These are phyloP conservation scores for Bjerkandera adusta DNA, from an alignment of 1,284 basidiomycete genomes.

Conservation along the genomic window DNA sequence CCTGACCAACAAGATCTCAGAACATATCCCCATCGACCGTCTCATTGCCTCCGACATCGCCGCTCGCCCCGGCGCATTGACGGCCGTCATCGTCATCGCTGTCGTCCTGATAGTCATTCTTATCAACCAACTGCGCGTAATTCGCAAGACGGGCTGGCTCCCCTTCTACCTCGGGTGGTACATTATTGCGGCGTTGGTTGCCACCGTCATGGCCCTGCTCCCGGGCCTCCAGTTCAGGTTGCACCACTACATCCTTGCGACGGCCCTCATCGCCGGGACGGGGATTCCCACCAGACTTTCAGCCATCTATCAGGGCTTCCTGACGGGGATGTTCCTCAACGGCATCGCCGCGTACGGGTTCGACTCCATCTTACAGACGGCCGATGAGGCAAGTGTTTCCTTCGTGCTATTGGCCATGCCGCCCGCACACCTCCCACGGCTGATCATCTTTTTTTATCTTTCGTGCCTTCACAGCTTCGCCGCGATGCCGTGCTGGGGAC, in stretches of 20 bases:
- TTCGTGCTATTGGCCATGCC: conserved; percentile 9
- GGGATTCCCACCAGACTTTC: conserved; percentile 81
- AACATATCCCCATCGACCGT: conserved; percentile 72
- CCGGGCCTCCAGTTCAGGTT: conserved; percentile 67
- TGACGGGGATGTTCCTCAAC: conserved; percentile 82
- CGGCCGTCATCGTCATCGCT: conserved; percentile 69
- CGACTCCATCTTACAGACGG: conserved; percentile 78
- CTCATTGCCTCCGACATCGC: conserved; percentile 70
- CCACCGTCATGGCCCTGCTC: conserved; percentile 66
- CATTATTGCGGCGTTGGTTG: conserved; percentile 60
- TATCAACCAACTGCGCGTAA: conserved; percentile 79
- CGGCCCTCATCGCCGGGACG: conserved; percentile 75
- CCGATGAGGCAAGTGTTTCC: conserved; percentile 52
- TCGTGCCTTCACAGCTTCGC: conserved; percentile 46
- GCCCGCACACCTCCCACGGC: not conserved
- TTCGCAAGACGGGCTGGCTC: conserved; percentile 82
- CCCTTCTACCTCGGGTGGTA: conserved; percentile 75
- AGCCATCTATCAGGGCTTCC: conserved; percentile 76
- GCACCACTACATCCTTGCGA: conserved; percentile 77
- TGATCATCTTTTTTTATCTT: conserved; percentile 4
- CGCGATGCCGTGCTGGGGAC: conserved; percentile 74
- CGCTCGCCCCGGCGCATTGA: conserved; percentile 68
- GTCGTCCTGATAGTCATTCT: conserved; percentile 59
- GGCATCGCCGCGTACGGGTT: conserved; percentile 78
- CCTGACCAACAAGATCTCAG: conserved; percentile 61